Percentiles rank a stretch among this genome's conserved stretches.
Evolutionary conservation across 179 eudicot species (phyloP).

Genomic region (Beta lomatogona): DNA sequence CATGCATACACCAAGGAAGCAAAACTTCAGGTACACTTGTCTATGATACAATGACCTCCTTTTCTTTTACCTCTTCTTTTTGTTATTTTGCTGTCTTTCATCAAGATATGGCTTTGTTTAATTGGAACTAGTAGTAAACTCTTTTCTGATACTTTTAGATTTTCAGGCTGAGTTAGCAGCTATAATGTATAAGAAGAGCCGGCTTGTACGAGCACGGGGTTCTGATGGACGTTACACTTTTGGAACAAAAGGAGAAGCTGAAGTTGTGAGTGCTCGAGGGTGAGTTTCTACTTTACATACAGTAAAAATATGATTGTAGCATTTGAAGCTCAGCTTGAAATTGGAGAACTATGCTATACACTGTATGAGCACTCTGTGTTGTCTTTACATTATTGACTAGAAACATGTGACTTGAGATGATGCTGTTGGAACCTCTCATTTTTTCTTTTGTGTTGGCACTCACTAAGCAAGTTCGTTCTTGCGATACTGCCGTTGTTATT

Average conservation of each 20-base stretch:
- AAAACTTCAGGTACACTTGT: conserved; percentile 69
- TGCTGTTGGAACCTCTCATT: neutral
- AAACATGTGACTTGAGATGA: neutral
- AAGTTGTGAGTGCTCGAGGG: conserved; percentile 99
- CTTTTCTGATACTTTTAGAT: conserved; percentile 10
- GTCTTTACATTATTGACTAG: neutral
- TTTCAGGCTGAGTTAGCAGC: conserved; percentile 96
- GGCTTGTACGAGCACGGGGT: conserved; percentile 90
- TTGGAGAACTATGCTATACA: neutral
- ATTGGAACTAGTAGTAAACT: neutral
- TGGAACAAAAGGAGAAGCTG: conserved; percentile 81
- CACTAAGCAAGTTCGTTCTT: neutral
- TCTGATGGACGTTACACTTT: conserved; percentile 75
- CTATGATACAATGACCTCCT: neutral
- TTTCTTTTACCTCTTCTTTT: neutral
- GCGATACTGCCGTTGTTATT: neutral
- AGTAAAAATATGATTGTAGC: conserved; percentile 6
- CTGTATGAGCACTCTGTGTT: neutral
- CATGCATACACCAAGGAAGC: conserved; percentile 98
- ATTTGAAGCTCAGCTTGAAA: neutral
- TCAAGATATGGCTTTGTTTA: neutral
- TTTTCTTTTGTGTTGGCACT: neutral
- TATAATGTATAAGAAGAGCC: conserved; percentile 80
- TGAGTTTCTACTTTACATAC: conserved; percentile 33
- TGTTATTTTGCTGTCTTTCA: neutral